Conservation (phyloP, 768 basidiomycete species). For the Russula compacta region DNA sequence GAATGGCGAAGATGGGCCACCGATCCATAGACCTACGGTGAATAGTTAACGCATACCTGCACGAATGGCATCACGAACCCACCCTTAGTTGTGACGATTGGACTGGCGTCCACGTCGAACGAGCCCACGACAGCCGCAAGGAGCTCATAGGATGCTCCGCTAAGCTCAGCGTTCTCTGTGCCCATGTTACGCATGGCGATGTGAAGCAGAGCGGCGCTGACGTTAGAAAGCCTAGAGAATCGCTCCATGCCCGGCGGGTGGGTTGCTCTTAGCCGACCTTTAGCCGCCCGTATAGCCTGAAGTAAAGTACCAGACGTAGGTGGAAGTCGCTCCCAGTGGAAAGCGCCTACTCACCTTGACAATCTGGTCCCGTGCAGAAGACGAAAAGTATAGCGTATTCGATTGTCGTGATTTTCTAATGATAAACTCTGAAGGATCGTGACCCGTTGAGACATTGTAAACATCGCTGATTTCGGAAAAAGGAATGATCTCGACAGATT, state of each 20-base stretch:
- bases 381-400: constrained; percentile 68
- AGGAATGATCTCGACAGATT: constrained; percentile 74
- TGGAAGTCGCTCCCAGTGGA: not conserved
- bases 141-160: constrained; percentile 71
- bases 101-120: constrained; percentile 66
- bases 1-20: constrained; percentile 39
- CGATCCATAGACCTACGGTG: constrained; percentile 40
- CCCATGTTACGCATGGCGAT: constrained; percentile 75
- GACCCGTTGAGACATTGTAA: constrained; percentile 70
- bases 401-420: constrained; percentile 66
- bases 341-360: constrained; percentile 47
- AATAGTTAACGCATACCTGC: not conserved
- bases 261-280: constrained; percentile 54
- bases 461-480: constrained; percentile 79
- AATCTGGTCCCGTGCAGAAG: constrained; percentile 56
- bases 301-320: not conserved
- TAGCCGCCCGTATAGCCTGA: constrained; percentile 68
- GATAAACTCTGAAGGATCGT: constrained; percentile 73
- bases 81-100: constrained; percentile 66
- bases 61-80: constrained; percentile 14
- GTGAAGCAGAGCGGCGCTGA: constrained; percentile 80
- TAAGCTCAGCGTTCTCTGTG: constrained; percentile 64
- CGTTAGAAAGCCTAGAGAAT: constrained; percentile 71
- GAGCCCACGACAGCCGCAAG: constrained; percentile 68
- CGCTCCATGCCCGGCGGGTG: constrained; percentile 48